Conservation (phyloP, 441 rosid genomes). For the Adansonia gregorii region DNA sequence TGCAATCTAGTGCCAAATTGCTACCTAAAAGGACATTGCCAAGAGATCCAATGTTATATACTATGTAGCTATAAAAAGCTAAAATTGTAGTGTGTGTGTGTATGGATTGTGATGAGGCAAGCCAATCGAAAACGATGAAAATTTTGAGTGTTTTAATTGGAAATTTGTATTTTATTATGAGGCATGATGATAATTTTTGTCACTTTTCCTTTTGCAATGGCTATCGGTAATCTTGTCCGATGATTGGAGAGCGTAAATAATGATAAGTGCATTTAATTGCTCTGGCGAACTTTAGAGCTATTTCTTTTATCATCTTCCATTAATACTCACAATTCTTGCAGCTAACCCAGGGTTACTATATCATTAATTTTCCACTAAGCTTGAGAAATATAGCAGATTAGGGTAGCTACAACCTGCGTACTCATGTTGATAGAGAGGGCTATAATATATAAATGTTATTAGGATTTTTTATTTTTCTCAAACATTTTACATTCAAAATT, state of each 20-base stretch:
- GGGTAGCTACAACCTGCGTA: background rate
- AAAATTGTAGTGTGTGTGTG: background rate
- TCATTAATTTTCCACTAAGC: background rate
- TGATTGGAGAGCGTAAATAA: background rate
- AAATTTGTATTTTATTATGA: background rate
- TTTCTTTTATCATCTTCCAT: conserved; percentile 8
- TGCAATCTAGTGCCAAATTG: conserved; percentile 24
- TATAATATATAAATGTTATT: background rate
- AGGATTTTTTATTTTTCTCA: too few relatives aligned
- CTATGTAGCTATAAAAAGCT: conserved; percentile 16
- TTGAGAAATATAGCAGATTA: background rate
- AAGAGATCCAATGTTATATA: background rate
- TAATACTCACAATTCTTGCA: background rate
- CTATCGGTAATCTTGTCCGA: background rate
- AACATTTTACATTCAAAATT: too few relatives aligned
- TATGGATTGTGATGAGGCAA: conserved; percentile 31
- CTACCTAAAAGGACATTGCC: conserved; percentile 5
- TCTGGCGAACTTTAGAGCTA: background rate
- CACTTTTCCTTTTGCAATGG: conserved; percentile 16
- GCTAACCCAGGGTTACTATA: background rate
- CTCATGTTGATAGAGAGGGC: background rate
- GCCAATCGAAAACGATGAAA: conserved; percentile 1
- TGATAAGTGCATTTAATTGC: too few relatives aligned
- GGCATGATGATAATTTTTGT: conserved; percentile 1
- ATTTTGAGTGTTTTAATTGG: background rate